These are phyloP conservation scores for Litchi chinensis DNA, from an alignment of 345 rosid genomes.

Conservation along the genomic window DNA sequence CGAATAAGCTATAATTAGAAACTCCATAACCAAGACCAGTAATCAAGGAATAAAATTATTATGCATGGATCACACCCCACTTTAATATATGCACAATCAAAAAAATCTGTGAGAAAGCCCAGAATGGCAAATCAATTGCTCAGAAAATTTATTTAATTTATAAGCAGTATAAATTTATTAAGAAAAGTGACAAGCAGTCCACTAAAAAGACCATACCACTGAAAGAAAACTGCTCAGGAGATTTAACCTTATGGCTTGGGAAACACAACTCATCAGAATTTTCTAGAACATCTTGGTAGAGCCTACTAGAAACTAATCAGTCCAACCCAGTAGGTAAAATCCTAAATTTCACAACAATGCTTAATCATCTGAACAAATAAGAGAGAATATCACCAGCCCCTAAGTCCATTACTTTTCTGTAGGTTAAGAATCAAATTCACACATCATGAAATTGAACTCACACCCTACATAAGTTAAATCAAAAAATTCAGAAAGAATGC, in stretches of 20 bases:
- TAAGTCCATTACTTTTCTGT: background rate
- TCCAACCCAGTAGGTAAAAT: background rate
- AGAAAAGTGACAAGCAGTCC: too few relatives aligned
- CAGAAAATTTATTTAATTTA: background rate
- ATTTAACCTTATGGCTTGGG: background rate
- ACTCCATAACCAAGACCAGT: background rate
- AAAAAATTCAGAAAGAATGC: background rate
- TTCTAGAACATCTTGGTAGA: background rate
- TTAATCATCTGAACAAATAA: background rate
- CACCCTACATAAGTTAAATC: background rate
- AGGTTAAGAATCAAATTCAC: background rate
- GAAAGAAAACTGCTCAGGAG: too few relatives aligned
- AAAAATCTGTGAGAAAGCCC: slow-evolving; percentile 8
- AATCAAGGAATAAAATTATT: background rate
- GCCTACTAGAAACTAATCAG: background rate
- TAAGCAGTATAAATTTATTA: too few relatives aligned
- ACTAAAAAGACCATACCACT: too few relatives aligned
- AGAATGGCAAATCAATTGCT: background rate
- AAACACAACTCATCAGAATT: background rate
- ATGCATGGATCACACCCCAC: slow-evolving; percentile 9
- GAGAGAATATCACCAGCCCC: background rate
- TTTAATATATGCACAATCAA: background rate
- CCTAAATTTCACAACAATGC: background rate
- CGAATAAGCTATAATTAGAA: background rate
- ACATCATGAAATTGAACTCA: background rate